Percentiles rank a stretch among this genome's conserved stretches.
Evolutionary conservation across 2,329 filamentous ascomycete genomes (phyloP).

Genomic region (Rutstroemia sp.): DNA sequence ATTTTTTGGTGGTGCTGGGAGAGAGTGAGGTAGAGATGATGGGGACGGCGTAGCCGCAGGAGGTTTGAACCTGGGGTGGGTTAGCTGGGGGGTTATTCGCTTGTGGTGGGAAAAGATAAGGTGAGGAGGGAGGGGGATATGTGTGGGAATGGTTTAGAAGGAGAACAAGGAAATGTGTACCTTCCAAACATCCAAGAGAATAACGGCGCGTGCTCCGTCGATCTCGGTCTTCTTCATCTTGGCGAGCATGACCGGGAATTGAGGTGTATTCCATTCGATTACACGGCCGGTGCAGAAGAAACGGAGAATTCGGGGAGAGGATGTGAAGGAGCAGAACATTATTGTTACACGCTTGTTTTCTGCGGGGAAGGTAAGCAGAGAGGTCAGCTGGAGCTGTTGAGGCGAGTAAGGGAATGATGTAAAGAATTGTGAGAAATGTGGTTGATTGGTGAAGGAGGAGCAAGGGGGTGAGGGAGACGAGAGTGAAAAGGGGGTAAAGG

Average conservation of each 20-base stretch:
- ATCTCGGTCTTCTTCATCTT: constrained; percentile 38
- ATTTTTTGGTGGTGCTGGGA: background rate
- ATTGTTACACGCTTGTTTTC: constrained; percentile 71
- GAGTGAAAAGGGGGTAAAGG: no score
- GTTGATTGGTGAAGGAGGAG: no score
- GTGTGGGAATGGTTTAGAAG: no score
- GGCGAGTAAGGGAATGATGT: no score
- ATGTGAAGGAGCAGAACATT: constrained; percentile 63
- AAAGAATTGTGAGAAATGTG: background rate
- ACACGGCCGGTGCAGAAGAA: constrained; percentile 54
- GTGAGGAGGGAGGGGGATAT: no score
- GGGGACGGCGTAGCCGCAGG: constrained; percentile 60
- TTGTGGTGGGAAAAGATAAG: background rate
- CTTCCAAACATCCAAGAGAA: constrained; percentile 50
- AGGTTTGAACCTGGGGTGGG: constrained; percentile 49
- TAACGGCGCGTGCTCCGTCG: constrained; percentile 50
- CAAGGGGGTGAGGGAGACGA: no score
- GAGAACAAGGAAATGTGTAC: background rate
- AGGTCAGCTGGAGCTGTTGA: background rate
- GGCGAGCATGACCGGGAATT: constrained; percentile 37
- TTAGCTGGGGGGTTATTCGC: background rate
- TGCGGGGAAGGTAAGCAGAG: constrained; percentile 35
- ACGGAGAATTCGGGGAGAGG: constrained; percentile 52
- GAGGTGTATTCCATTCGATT: constrained; percentile 50
- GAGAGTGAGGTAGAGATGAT: background rate